phyloP scores from a whole-genome alignment of 768 basidiomycete species.

The Leccinum obscurum region DNA sequence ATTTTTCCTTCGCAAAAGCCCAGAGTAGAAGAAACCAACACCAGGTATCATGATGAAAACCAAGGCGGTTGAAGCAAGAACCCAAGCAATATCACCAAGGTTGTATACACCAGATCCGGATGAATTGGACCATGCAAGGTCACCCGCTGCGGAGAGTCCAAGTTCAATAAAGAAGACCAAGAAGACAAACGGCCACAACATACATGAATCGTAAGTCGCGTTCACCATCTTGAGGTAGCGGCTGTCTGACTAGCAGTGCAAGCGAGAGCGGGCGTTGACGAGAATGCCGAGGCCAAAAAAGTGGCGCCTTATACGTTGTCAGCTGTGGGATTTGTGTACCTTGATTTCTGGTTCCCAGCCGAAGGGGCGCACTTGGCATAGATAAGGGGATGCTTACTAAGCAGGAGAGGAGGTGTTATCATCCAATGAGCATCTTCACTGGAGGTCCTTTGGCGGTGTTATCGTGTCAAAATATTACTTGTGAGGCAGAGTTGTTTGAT shows the following conservation, averaged over 20 bases:
- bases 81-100: slow-evolving; percentile 70
- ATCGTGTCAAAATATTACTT: slow-evolving; percentile 19
- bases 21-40: slow-evolving; percentile 89
- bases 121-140: slow-evolving; percentile 34
- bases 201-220: slow-evolving; percentile 43
- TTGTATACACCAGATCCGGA: slow-evolving; percentile 42
- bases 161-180: neutral
- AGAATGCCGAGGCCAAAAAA: neutral
- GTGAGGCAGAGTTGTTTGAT: neutral
- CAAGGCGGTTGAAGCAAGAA: slow-evolving; percentile 71
- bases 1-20: slow-evolving; percentile 89
- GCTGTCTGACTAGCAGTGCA: neutral
- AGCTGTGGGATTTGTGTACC: slow-evolving; percentile 21
- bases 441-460: slow-evolving; percentile 3
- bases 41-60: slow-evolving; percentile 87
- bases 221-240: slow-evolving; percentile 39
- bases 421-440: slow-evolving; percentile 16
- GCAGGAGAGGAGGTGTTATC: slow-evolving; percentile 20
- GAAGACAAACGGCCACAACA: slow-evolving; percentile 6
- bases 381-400: slow-evolving; percentile 27
- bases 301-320: slow-evolving; percentile 17
- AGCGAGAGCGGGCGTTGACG: slow-evolving; percentile 6
- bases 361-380: slow-evolving; percentile 7
- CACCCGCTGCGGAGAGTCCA: slow-evolving; percentile 34
- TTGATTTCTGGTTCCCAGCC: slow-evolving; percentile 5